A percentile compares a stretch with the other conserved stretches of the same genome.
phyloP scores from a whole-genome alignment of 1,139 yeast species.

The Geotrichum carabidarum region DNA sequence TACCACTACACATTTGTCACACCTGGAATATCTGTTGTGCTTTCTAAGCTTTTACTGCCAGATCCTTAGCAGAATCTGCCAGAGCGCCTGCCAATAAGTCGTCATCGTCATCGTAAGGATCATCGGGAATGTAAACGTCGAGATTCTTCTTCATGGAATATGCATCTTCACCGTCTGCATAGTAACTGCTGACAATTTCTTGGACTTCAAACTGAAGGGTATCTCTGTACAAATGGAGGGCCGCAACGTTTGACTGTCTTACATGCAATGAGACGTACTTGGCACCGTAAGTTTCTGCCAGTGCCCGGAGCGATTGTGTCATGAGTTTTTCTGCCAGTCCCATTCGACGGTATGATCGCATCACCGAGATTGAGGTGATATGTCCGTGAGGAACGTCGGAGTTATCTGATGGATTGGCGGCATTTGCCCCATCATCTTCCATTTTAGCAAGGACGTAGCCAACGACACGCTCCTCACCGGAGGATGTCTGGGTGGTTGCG shows the following conservation, averaged over 20 bases:
- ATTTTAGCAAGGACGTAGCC: conserved; percentile 94
- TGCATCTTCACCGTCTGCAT: conserved; percentile 98
- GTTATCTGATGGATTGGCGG: conserved; percentile 48
- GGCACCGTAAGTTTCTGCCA: conserved; percentile 79
- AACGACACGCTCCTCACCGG: conserved; percentile 64
- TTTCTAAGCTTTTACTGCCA: conserved; percentile 4
- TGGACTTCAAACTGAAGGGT: conserved; percentile 75
- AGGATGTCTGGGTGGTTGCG: conserved; percentile 65
- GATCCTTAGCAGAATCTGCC: conserved; percentile 18
- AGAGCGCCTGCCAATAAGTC: conserved; percentile 29
- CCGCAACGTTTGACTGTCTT: conserved; percentile 89
- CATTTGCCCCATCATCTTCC: conserved; percentile 56
- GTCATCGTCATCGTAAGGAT: conserved; percentile 30
- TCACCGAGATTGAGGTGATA: conserved; percentile 86
- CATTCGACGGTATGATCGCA: conserved; percentile 92
- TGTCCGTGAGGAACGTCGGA: conserved; percentile 83
- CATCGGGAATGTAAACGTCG: conserved; percentile 23
- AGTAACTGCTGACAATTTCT: conserved; percentile 77
- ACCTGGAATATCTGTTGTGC: neutral
- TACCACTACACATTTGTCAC: neutral
- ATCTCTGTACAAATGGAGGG: conserved; percentile 84
- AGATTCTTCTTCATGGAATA: conserved; percentile 67
- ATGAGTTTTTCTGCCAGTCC: conserved; percentile 91
- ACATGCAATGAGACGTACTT: conserved; percentile 88
- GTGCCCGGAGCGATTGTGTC: conserved; percentile 78